Base-by-base conservation (phyloP, 202 grass and related monocot species). In the Schoenoplectus triqueter region DNA sequence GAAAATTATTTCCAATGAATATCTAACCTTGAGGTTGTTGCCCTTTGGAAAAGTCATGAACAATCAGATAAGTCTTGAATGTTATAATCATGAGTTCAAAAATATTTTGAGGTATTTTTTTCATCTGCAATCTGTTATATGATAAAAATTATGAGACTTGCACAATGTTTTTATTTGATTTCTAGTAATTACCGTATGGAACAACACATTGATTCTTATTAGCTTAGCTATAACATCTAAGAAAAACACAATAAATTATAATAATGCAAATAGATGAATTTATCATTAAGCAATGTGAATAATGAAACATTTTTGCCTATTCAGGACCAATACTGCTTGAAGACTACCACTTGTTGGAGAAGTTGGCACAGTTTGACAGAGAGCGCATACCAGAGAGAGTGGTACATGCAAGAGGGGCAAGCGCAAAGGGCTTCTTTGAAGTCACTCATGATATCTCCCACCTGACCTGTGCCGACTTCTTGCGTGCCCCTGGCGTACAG, bases 371-470 rank as follows among this genome's bases (percentile, higher is more conserved):
- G 60, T 97, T 97, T 82, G 94, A 97, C 67, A 87, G 94, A 74
- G 94, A 97, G 2, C 90, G 92, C n/a, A 94, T 97, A 81, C 94
- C 94, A 57, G 94, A 97, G 69, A 87, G 92, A 61, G 94, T 97
- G 45, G 94, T 97, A 15, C 94, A 97, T 84, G 94, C 92, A 7
- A 86, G 92, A 6, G 92, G 94, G 63, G 89, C 94, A 52, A 97
- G 94, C 47, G 94, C 92, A 21, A 97, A 97, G 87, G 94, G 92
- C 2, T 94, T 97, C 81, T 97, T 97, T 76, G 94, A 97, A 88
- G 94, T 92, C 4, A 97, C 94, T 17, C 92, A 94, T 21, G 92
- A 97, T 84, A 46, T 97, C 64, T 97, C 94, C 78, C 90, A 92
- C 84, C 87, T 97, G 45, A 97, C 89, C 0, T 91, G 90, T 82